A percentile compares a stretch with the other conserved stretches of the same genome.
These are phyloP conservation scores for Babjeviella inositovora DNA, from an alignment of 805 yeast species.

Conservation along the genomic window DNA sequence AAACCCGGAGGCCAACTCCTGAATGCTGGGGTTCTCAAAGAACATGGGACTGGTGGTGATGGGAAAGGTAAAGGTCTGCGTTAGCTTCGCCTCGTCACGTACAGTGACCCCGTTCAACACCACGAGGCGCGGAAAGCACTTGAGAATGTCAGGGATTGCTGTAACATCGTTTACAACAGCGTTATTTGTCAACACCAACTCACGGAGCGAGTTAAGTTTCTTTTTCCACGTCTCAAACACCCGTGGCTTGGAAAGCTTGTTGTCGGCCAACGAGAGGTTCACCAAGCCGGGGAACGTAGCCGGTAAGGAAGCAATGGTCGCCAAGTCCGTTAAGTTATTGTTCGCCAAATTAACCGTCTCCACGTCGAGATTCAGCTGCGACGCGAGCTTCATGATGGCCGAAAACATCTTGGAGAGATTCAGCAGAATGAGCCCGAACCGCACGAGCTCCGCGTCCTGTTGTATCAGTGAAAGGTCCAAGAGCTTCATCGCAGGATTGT, in stretches of 20 bases:
- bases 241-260: conserved; percentile 41
- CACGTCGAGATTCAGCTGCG: conserved; percentile 29
- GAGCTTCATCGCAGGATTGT: conserved; percentile 45
- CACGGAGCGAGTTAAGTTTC: conserved; percentile 60
- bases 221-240: conserved; percentile 62
- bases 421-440: conserved; percentile 52
- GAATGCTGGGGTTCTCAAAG: conserved; percentile 65
- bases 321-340: conserved; percentile 49
- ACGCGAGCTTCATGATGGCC: conserved; percentile 75
- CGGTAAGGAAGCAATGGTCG: conserved; percentile 45
- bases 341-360: conserved; percentile 57
- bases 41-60: conserved; percentile 46
- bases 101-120: conserved; percentile 66
- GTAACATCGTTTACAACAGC: conserved; percentile 39
- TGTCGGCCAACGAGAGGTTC: conserved; percentile 71
- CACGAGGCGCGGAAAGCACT: conserved; percentile 64
- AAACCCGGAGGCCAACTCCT: conserved; percentile 60
- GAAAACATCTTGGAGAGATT: conserved; percentile 68
- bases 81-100: conserved; percentile 54
- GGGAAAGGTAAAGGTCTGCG: conserved; percentile 35
- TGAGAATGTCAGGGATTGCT: conserved; percentile 46
- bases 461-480: conserved; percentile 53
- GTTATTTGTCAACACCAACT: conserved; percentile 64
- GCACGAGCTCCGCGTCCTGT: conserved; percentile 41
- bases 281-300: conserved; percentile 58